Conservation (phyloP, 495 filamentous ascomycete species). For the Daldinia vernicosa region DNA sequence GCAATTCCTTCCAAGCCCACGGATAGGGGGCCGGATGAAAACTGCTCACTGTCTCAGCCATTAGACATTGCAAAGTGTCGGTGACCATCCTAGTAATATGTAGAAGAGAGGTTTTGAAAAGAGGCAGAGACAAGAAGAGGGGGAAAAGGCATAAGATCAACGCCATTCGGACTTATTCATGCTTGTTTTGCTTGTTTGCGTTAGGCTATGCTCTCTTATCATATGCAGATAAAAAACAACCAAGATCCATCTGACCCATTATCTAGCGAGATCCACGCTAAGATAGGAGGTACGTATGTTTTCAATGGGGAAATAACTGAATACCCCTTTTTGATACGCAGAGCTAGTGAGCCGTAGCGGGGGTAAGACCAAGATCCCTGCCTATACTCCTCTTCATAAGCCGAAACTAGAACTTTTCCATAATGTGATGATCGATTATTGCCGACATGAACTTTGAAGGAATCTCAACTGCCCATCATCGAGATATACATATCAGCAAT, state of each 20-base stretch:
- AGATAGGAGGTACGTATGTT: background rate
- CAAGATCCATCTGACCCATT: slow-evolving; percentile 1
- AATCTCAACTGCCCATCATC: background rate
- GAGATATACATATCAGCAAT: background rate
- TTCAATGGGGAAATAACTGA: background rate
- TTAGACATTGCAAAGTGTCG: too few species aligned
- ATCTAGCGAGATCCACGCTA: background rate
- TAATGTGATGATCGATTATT: background rate
- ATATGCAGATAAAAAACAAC: background rate
- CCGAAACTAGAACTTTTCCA: slow-evolving; percentile 1
- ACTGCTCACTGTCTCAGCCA: too few species aligned
- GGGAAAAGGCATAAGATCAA: background rate
- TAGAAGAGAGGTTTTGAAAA: too few species aligned
- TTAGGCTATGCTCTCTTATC: slow-evolving; percentile 1
- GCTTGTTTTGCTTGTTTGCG: background rate
- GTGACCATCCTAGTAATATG: too few species aligned
- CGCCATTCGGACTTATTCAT: background rate
- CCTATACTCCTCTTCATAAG: background rate
- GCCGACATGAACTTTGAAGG: background rate
- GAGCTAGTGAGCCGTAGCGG: background rate
- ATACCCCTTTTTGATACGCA: background rate
- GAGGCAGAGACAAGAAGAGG: too few species aligned
- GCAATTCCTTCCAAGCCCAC: too few species aligned
- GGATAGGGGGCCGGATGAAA: too few species aligned
- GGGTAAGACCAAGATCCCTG: background rate